These are phyloP conservation scores for Pelagophyceae sp. DNA, from an alignment of 352 stramenopile genomes.

Conservation along the genomic window DNA sequence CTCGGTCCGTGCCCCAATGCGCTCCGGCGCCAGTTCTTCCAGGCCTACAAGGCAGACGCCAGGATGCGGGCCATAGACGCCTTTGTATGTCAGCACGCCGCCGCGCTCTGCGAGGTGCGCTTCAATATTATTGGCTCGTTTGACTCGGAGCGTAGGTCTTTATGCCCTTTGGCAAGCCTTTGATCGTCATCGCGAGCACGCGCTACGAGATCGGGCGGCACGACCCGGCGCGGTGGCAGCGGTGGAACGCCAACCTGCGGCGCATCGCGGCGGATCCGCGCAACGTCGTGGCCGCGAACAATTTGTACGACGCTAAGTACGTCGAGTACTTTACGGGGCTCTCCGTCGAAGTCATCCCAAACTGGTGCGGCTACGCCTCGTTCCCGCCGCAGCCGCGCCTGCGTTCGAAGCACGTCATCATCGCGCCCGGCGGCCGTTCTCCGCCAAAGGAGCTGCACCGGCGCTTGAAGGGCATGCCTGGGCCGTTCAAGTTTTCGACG, in stretches of 20 bases:
- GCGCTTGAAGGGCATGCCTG: not conserved
- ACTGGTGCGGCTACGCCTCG: constrained; percentile 25
- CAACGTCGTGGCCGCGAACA: constrained; percentile 22
- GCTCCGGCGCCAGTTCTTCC: constrained; percentile 8
- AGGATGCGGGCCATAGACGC: constrained; percentile 7
- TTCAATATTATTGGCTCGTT: not conserved
- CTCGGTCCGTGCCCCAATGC: constrained; percentile 18
- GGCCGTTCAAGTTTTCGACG: not conserved
- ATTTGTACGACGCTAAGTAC: constrained; percentile 18
- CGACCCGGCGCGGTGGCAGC: constrained; percentile 3
- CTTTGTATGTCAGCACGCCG: constrained; percentile 23
- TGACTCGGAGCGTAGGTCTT: constrained; percentile 20
- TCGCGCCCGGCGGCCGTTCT: not conserved
- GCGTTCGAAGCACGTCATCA: not conserved
- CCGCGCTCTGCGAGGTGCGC: constrained; percentile 13
- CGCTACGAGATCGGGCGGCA: constrained; percentile 24
- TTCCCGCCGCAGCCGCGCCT: not conserved
- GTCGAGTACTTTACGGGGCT: constrained; percentile 21
- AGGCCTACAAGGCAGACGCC: constrained; percentile 11
- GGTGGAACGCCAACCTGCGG: constrained; percentile 19
- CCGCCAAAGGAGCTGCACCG: not conserved
- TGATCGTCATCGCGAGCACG: constrained; percentile 21
- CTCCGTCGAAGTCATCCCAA: constrained; percentile 14
- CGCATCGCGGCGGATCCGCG: constrained; percentile 10
- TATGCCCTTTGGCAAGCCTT: constrained; percentile 20